Evolutionary conservation across 257 asterid genomes (phyloP), one percentile per base, ranked within the genome.

Genomic region (Misopates orontium): DNA sequence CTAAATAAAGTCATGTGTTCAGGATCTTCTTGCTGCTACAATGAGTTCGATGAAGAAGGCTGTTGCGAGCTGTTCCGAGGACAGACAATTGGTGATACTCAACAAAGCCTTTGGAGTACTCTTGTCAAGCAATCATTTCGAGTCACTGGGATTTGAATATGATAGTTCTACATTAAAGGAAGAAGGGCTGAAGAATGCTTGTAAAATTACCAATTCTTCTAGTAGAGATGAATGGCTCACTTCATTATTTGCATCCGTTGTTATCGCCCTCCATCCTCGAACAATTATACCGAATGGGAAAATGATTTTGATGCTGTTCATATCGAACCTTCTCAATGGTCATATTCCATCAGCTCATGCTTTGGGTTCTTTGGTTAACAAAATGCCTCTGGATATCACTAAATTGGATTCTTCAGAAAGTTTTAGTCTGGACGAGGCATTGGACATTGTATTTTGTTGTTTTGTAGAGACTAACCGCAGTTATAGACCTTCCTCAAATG

Each of bases 311-410:
- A 86, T 70, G 74, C 73, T 94, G 64, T 80, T 94, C 77, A 51
- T 79, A 40, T 57, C 64, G 64, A 72, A 79, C 68, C 81, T 88
- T 67, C 78, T 81, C 60, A 79, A 74, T 69, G 95, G 96, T 73
- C 95, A 94, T 73, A 66, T 90, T 66, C 86, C 84, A 66, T 90
- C 99, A 56, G 95, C 96, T 82, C 96, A 90, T 79, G 99, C 96
- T 42, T 73, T 94, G 88, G 97, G 97, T 68, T 88, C 96, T 67
- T 79, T 94, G 75, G 95, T 90, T 67, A 94, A 90, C 84, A 94
- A 94, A 77, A 78, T 88, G 64, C 95, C 96, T 82, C 62, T 83
- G 74, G 82, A 73, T 61, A 80, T 50, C 40, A 62, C 62, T 48
- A 80, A 72, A 73, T 44, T n/a, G 18, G 67, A 66, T 67, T 70